Evolutionary conservation across 768 basidiomycete species (phyloP).

Genomic region (Tulasnella sp.): DNA sequence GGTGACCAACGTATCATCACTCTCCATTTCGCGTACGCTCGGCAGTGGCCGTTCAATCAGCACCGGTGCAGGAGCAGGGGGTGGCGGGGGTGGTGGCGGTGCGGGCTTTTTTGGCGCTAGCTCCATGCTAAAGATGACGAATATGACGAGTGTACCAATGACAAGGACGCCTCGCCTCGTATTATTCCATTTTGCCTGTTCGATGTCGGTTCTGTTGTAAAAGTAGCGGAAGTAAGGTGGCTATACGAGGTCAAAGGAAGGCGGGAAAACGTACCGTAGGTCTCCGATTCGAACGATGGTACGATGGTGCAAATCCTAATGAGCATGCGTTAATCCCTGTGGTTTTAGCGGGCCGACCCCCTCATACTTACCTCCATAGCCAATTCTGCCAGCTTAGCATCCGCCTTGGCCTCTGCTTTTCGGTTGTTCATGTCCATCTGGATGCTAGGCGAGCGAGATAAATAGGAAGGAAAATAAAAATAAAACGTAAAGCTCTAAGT

Average conservation of each 20-base stretch:
- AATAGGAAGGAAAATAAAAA: neutral
- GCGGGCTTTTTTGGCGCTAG: constrained; percentile 31
- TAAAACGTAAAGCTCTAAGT: neutral
- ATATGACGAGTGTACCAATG: constrained; percentile 18
- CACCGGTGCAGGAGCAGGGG: neutral
- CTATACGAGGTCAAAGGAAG: neutral
- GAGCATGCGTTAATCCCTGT: neutral
- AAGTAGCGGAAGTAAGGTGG: neutral
- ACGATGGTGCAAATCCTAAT: constrained; percentile 64
- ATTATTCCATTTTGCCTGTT: constrained; percentile 82
- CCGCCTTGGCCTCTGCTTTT: constrained; percentile 80
- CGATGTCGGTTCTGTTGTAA: constrained; percentile 44
- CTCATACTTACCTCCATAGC: constrained; percentile 54
- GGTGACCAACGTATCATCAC: neutral
- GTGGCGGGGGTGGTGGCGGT: constrained; percentile 22
- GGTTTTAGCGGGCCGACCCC: neutral
- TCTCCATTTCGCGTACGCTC: constrained; percentile 3
- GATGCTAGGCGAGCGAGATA: constrained; percentile 50
- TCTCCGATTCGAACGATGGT: constrained; percentile 65
- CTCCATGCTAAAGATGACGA: constrained; percentile 60
- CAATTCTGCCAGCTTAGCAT: constrained; percentile 76
- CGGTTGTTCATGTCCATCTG: constrained; percentile 94
- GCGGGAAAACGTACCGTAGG: constrained; percentile 34
- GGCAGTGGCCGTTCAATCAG: constrained; percentile 1
- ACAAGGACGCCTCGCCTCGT: constrained; percentile 63